Conservation (phyloP, 331 rosid species). For the Quercus lobata region DNA sequence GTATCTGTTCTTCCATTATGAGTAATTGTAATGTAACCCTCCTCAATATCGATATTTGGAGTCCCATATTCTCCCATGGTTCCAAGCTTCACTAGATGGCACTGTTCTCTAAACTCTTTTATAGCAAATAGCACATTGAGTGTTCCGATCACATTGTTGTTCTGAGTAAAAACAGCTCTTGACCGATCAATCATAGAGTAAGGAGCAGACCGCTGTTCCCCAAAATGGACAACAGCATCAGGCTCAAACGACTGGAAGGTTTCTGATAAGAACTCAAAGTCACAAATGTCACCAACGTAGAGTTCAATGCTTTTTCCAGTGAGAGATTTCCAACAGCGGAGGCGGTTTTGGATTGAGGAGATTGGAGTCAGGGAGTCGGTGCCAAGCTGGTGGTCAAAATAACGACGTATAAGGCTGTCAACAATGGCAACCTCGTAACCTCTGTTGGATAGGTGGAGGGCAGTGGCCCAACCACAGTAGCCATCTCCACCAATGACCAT, state of each 20-base stretch:
- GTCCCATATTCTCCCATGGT: constrained; percentile 99
- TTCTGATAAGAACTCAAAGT: constrained; percentile 85
- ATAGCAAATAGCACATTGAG: constrained; percentile 92
- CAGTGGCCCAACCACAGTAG: constrained; percentile 99
- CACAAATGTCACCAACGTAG: constrained; percentile 86
- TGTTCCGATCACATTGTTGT: constrained; percentile 89
- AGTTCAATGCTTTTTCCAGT: constrained; percentile 83
- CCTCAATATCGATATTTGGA: constrained; percentile 96
- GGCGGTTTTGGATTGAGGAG: constrained; percentile 76
- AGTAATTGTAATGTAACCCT: constrained; percentile 89
- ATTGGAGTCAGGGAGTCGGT: constrained; percentile 85
- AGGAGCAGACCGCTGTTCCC: constrained; percentile 96
- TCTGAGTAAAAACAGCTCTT: constrained; percentile 89
- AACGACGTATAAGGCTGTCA: constrained; percentile 86
- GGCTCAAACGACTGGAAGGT: constrained; percentile 85
- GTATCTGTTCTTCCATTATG: constrained; percentile 97
- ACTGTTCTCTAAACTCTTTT: constrained; percentile 80
- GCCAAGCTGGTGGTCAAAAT: constrained; percentile 91
- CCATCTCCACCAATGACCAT: constrained; percentile 99
- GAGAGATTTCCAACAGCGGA: constrained; percentile 74
- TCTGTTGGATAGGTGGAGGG: constrained; percentile 89
- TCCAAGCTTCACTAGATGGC: constrained; percentile 95
- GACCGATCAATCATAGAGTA: constrained; percentile 95
- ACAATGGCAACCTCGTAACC: constrained; percentile 94
- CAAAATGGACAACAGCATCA: constrained; percentile 90